Percentiles rank a stretch among this genome's conserved stretches.
These are phyloP conservation scores for Malbranchea zuffiana DNA, from an alignment of 2,329 filamentous ascomycete genomes.

Conservation along the genomic window DNA sequence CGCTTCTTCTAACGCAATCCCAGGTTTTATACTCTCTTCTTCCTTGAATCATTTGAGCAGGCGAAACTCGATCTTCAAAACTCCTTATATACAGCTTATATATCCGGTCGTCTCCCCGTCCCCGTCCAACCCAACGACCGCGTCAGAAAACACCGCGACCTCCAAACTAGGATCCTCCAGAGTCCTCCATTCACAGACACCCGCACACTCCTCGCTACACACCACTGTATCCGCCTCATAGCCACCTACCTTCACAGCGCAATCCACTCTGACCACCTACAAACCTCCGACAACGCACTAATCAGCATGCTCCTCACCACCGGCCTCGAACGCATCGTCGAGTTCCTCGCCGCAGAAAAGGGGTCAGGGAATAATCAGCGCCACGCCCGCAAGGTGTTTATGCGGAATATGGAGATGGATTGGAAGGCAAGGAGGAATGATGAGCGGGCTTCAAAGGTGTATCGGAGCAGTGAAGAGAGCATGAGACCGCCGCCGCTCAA, in stretches of 20 bases:
- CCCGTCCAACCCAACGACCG: conserved; percentile 27
- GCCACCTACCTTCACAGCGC: conserved; percentile 31
- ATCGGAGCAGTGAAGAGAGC: conserved; percentile 22
- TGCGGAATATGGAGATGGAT: conserved; percentile 34
- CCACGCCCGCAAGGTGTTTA: conserved; percentile 33
- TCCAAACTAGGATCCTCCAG: conserved; percentile 30
- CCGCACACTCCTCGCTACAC: conserved; percentile 29
- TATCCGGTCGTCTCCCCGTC: conserved; percentile 30
- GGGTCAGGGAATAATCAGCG: conserved; percentile 32
- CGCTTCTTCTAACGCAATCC: background rate
- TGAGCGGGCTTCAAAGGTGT: conserved; percentile 29
- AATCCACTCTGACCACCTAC: conserved; percentile 26
- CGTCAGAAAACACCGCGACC: conserved; percentile 26
- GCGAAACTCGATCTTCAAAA: conserved; percentile 31
- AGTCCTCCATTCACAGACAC: conserved; percentile 33
- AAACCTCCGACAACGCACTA: conserved; percentile 25
- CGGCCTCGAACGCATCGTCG: conserved; percentile 30
- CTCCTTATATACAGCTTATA: conserved; percentile 28
- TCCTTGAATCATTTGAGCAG: conserved; percentile 31
- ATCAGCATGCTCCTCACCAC: conserved; percentile 31
- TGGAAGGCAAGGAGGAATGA: conserved; percentile 29
- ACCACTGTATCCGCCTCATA: conserved; percentile 33
- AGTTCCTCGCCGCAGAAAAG: conserved; percentile 36
- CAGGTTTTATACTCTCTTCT: conserved; percentile 34
- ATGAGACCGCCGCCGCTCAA: conserved; percentile 20